Percentiles rank a stretch among this genome's conserved stretches.
Conservation (phyloP, 2,329 filamentous ascomycete genomes). For the Plectosphaerella sp. region DNA sequence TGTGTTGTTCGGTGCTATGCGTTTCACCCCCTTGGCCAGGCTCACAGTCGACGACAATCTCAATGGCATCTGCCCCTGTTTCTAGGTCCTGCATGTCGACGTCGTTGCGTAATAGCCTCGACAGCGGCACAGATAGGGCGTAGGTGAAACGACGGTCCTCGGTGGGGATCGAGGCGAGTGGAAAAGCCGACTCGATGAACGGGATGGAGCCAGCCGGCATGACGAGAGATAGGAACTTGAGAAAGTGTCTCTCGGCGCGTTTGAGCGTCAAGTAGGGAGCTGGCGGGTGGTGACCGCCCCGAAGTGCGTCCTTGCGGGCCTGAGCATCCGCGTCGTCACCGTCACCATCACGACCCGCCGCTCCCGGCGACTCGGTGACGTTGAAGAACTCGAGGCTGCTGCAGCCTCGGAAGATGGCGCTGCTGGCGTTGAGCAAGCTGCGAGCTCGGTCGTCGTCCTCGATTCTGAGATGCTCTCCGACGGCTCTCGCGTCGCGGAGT, state of each 20-base stretch:
- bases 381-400: constrained; percentile 78
- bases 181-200: constrained; percentile 60
- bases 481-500: constrained; percentile 58
- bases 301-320: background rate
- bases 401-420: constrained; percentile 57
- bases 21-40: constrained; percentile 11
- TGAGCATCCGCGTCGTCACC: constrained; percentile 12
- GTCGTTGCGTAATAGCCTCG: constrained; percentile 45
- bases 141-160: constrained; percentile 63
- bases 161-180: constrained; percentile 55
- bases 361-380: constrained; percentile 49
- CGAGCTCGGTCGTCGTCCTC: constrained; percentile 50
- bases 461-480: constrained; percentile 58
- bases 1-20: background rate
- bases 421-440: constrained; percentile 53
- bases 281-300: constrained; percentile 23
- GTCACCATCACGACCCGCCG: background rate
- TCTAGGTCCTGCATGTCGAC: constrained; percentile 62
- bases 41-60: constrained; percentile 49
- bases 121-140: constrained; percentile 58
- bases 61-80: constrained; percentile 63
- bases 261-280: constrained; percentile 65
- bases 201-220: constrained; percentile 50
- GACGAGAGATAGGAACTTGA: constrained; percentile 62
- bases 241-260: constrained; percentile 62